phyloP scores from a whole-genome alignment of 768 basidiomycete genomes.

The Candolleomyces efflorescens region DNA sequence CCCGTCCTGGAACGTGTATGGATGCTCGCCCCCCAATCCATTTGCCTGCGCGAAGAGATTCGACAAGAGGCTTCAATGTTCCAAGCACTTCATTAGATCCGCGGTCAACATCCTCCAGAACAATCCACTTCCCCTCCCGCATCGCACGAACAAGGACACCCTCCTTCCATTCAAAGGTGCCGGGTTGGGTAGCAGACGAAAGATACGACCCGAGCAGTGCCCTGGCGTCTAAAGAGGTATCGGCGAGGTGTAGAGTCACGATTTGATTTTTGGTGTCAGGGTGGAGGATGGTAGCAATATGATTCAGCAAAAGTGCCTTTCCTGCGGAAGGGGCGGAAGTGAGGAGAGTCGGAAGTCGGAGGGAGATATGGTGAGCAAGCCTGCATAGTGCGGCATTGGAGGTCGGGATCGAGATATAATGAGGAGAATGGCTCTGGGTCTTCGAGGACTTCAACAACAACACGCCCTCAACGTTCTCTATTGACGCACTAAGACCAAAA shows the following conservation, averaged over 20 bases:
- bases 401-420: slow-evolving; percentile 62
- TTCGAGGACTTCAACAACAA: slow-evolving; percentile 51
- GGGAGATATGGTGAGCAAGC: slow-evolving; percentile 61
- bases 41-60: slow-evolving; percentile 64
- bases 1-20: slow-evolving; percentile 71
- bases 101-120: slow-evolving; percentile 89
- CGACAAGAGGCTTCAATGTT: slow-evolving; percentile 77
- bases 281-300: slow-evolving; percentile 66
- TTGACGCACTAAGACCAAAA: slow-evolving; percentile 40
- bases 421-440: slow-evolving; percentile 19
- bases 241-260: slow-evolving; percentile 85
- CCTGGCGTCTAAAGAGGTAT: slow-evolving; percentile 92
- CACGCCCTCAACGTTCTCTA: slow-evolving; percentile 62
- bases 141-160: slow-evolving; percentile 89
- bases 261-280: slow-evolving; percentile 63
- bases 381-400: slow-evolving; percentile 53
- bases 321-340: slow-evolving; percentile 87
- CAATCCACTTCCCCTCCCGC: slow-evolving; percentile 87
- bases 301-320: slow-evolving; percentile 74
- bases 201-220: slow-evolving; percentile 91
- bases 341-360: slow-evolving; percentile 74
- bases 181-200: slow-evolving; percentile 78
- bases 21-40: slow-evolving; percentile 71
- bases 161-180: slow-evolving; percentile 95
- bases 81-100: slow-evolving; percentile 89